phyloP scores from a whole-genome alignment of 1,284 basidiomycete genomes.

The Chondrostereum purpureum region DNA sequence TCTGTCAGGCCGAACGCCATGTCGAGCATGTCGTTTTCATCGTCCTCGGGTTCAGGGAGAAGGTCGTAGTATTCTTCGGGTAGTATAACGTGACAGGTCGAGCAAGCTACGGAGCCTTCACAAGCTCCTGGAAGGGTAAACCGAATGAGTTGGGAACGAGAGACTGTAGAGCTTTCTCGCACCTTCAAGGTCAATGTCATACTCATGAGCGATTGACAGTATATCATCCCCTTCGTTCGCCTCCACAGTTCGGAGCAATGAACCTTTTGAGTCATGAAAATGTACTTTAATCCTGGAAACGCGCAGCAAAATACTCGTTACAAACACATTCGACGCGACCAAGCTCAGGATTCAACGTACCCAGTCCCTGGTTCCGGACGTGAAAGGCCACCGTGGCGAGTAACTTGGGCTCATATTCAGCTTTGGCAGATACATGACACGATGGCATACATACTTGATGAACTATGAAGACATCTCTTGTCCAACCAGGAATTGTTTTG shows the following conservation, averaged over 20 bases:
- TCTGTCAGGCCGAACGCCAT: constrained; percentile 97
- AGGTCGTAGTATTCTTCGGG: constrained; percentile 78
- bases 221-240: constrained; percentile 94
- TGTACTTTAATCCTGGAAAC: constrained; percentile 73
- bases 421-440: no score
- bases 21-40: constrained; percentile 98
- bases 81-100: constrained; percentile 95
- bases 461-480: not conserved
- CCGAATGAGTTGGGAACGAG: no score
- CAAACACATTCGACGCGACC: constrained; percentile 4
- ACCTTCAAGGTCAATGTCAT: constrained; percentile 98
- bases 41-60: constrained; percentile 89
- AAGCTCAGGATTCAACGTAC: constrained; percentile 36
- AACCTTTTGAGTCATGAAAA: constrained; percentile 87
- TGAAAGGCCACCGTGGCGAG: constrained; percentile 37
- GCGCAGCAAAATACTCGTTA: not conserved
- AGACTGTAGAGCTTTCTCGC: constrained; percentile 17
- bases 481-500: not conserved
- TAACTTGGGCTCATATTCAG: no score
- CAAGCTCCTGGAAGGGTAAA: constrained; percentile 70
- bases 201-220: constrained; percentile 87
- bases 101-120: constrained; percentile 95
- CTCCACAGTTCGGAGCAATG: constrained; percentile 80
- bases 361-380: constrained; percentile 55
- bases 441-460: not conserved